Base-by-base conservation (phyloP, 2,329 filamentous ascomycete species). In the Penicillium sp. region DNA sequence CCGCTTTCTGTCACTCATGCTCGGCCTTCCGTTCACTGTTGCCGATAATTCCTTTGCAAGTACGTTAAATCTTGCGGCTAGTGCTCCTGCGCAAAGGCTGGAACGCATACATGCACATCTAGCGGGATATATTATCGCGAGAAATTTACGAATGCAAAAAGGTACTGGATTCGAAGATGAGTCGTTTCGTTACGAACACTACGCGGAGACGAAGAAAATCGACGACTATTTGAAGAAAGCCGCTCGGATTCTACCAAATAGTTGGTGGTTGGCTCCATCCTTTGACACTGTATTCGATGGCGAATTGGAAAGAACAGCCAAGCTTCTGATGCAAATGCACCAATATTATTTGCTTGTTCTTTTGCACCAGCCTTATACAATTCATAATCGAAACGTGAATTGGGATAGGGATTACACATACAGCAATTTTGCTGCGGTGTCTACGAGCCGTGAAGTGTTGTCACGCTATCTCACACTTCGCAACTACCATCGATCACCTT, bases 1-100 rank as follows among this genome's bases (percentile, higher is more conserved):
- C 56, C 74, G 82, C 14, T 78, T 80, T 62, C 60, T 82, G 9
- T 80, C 79, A 2, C 63, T 82, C n/a, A 70, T 82, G 16, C 72
- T 83, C 1, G 82, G 82, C 8, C 71, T 83, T 6, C 82, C 82
- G 7, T 72, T 70, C 35, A 71, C 70, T 8, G 65, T 72, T 10
- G 60, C 67, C 2, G 69, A 71, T 10, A n/a, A 55, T 14, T 24
- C 7, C 21, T 56, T 56, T 24, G 46, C 49, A n/a, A 33, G 37
- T 19, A 39, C 59, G 31, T 14, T 14, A 11, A 3, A 39, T 29
- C 47, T 59, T 31, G 22, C 29, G 5, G 43, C 22, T 3, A 54
- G 44, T 11, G 45, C 27, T 9, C 48, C 57, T 3, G 42, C 44
- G 2, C 54, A 65, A 31, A 55, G 11, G 22, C 29, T 65, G 24